Evolutionary conservation across 2,329 filamentous ascomycete species (phyloP).

Genomic region (Thielaviopsis ethacetica): DNA sequence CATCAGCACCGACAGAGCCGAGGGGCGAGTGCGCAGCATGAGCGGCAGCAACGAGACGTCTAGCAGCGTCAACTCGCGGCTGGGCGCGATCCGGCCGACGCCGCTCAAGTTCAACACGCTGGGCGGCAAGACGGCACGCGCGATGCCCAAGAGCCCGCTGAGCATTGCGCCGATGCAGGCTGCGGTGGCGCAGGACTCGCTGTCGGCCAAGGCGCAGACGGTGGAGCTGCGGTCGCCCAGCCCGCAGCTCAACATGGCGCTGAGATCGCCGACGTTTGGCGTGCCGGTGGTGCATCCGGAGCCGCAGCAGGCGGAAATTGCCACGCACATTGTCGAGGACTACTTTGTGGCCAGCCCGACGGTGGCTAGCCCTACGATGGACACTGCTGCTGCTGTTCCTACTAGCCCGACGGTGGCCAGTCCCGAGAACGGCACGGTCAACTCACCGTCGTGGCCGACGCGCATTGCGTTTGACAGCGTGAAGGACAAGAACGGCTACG

Average conservation of each 20-base stretch:
- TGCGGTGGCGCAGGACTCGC: neutral
- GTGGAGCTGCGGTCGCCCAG: neutral
- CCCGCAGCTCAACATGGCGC: slow-evolving; percentile 2
- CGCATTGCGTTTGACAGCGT: slow-evolving; percentile 4
- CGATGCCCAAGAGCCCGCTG: slow-evolving; percentile 9
- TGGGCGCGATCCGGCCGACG: slow-evolving; percentile 7
- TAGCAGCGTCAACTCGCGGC: neutral
- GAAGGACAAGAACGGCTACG: slow-evolving; percentile 4
- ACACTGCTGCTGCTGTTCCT: too few species aligned
- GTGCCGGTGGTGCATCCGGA: neutral
- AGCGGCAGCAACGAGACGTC: too few species aligned
- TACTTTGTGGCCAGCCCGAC: neutral
- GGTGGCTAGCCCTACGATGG: slow-evolving; percentile 2
- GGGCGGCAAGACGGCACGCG: neutral
- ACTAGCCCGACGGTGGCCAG: neutral
- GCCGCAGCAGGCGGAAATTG: neutral
- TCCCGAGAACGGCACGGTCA: neutral
- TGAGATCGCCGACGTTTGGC: slow-evolving; percentile 8
- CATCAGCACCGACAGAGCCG: neutral
- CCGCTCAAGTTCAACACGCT: slow-evolving; percentile 2
- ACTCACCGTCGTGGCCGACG: slow-evolving; percentile 4
- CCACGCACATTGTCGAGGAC: neutral
- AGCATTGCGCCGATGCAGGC: slow-evolving; percentile 2
- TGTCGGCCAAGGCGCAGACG: neutral
- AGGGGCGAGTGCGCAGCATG: neutral